Conservation (phyloP, 805 yeast species). For the Wickerhamiella occidentalis region DNA sequence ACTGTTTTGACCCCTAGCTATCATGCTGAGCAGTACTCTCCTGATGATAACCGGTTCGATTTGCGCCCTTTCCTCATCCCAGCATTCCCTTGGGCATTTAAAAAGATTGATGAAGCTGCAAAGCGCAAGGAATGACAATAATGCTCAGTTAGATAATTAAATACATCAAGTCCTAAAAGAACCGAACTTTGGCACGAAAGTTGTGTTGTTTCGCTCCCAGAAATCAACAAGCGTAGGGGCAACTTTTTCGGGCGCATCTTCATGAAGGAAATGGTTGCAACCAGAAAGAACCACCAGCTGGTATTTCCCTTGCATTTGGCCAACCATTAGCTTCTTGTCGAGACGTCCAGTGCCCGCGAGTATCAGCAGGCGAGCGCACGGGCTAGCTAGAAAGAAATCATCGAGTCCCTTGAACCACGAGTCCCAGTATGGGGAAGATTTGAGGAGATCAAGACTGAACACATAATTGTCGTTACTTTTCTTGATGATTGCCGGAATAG, state of each 20-base stretch:
- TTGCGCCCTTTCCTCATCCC: constrained; percentile 88
- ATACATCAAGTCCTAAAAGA: constrained; percentile 18
- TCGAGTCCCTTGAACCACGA: constrained; percentile 72
- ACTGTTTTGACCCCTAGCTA: constrained; percentile 95
- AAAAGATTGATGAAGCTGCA: constrained; percentile 73
- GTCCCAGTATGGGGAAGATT: constrained; percentile 61
- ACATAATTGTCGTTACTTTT: constrained; percentile 23
- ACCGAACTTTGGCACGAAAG: constrained; percentile 28
- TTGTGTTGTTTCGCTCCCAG: constrained; percentile 27
- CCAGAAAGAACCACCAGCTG: constrained; percentile 74
- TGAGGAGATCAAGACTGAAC: constrained; percentile 56
- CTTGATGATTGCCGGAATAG: constrained; percentile 61
- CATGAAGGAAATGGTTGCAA: constrained; percentile 92
- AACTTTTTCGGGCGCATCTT: constrained; percentile 65
- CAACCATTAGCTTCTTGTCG: constrained; percentile 76
- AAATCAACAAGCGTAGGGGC: constrained; percentile 38
- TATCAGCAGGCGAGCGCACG: constrained; percentile 57
- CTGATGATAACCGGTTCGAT: constrained; percentile 95
- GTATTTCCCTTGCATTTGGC: constrained; percentile 94
- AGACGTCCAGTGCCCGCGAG: constrained; percentile 83
- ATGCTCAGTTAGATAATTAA: not conserved
- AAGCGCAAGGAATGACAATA: constrained; percentile 14
- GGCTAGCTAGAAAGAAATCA: constrained; percentile 35
- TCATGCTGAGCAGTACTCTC: constrained; percentile 96
- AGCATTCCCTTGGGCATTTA: constrained; percentile 85